A percentile compares a stretch with the other conserved stretches of the same genome.
These are phyloP conservation scores for Vanderwaltozyma tropicalis DNA, from an alignment of 805 yeast genomes.

Conservation along the genomic window DNA sequence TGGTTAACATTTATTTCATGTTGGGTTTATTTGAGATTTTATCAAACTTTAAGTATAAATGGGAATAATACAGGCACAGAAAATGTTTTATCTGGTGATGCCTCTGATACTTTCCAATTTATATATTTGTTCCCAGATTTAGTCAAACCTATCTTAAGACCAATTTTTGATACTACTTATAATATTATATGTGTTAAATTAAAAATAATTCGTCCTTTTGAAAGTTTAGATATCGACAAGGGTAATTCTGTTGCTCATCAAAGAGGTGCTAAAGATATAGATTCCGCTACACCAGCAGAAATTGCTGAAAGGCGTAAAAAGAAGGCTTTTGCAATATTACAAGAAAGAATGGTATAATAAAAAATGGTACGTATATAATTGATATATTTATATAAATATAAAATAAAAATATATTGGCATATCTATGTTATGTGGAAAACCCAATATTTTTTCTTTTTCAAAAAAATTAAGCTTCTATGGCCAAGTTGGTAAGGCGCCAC, in stretches of 20 bases:
- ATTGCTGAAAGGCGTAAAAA: conserved; percentile 66
- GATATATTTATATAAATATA: too few relatives aligned
- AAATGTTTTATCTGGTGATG: conserved; percentile 57
- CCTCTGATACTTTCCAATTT: conserved; percentile 78
- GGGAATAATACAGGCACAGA: conserved; percentile 20
- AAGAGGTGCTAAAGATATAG: conserved; percentile 35
- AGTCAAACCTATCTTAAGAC: conserved; percentile 40
- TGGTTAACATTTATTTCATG: conserved; percentile 51
- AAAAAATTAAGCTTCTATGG: conserved; percentile 36
- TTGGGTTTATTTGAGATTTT: conserved; percentile 73
- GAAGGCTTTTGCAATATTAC: conserved; percentile 64
- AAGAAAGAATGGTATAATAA: conserved; percentile 47
- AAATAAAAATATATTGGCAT: neutral
- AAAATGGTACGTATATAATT: too few relatives aligned
- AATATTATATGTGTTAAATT: conserved; percentile 30
- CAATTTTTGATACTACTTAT: conserved; percentile 38
- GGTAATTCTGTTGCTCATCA: conserved; percentile 58
- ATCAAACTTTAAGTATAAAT: conserved; percentile 39
- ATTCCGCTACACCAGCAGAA: conserved; percentile 4
- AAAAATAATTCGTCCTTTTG: conserved; percentile 50
- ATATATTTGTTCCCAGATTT: conserved; percentile 74
- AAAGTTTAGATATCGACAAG: conserved; percentile 58
- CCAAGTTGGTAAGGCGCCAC: conserved; percentile 79
- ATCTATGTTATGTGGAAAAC: neutral
- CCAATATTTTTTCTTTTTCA: neutral